phyloP scores from a whole-genome alignment of 371 early-diverging fungal species.

The Choanephora cucurbitarum region DNA sequence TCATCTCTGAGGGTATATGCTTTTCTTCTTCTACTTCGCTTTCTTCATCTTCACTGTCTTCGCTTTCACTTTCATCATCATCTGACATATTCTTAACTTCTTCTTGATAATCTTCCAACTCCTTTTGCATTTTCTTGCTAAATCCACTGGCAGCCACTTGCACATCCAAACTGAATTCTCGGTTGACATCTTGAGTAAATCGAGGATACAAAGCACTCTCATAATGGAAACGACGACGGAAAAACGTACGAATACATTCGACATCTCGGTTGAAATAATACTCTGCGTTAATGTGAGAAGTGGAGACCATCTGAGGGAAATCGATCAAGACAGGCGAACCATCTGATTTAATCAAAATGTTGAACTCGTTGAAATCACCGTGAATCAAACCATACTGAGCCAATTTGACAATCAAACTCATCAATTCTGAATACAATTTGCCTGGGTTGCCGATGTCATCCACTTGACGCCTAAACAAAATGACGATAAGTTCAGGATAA shows the following conservation, averaged over 20 bases:
- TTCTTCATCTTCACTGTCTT: constrained; percentile 30
- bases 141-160: constrained; percentile 96
- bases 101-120: constrained; percentile 74
- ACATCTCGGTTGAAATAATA: constrained; percentile 98
- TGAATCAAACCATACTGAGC: constrained; percentile 98
- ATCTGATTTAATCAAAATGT: constrained; percentile 90
- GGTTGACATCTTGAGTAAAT: constrained; percentile 80
- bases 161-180: constrained; percentile 91
- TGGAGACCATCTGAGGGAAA: constrained; percentile 99
- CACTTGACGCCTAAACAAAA: constrained; percentile 73
- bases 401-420: constrained; percentile 94
- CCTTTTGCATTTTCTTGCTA: constrained; percentile 85
- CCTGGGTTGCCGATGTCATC: constrained; percentile 85
- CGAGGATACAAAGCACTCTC: constrained; percentile 89
- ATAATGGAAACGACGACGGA: constrained; percentile 87
- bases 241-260: constrained; percentile 95
- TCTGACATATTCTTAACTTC: constrained; percentile 49
- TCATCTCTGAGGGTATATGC: constrained; percentile 27
- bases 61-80: constrained; percentile 38
- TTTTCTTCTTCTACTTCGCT: constrained; percentile 40
- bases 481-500: too few relatives aligned
- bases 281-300: constrained; percentile 93
- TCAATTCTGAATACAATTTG: constrained; percentile 89
- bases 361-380: constrained; percentile 99
- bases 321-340: constrained; percentile 94